These are phyloP conservation scores for Camellia oleifera DNA, from an alignment of 179 eudicot genomes.

Conservation along the genomic window DNA sequence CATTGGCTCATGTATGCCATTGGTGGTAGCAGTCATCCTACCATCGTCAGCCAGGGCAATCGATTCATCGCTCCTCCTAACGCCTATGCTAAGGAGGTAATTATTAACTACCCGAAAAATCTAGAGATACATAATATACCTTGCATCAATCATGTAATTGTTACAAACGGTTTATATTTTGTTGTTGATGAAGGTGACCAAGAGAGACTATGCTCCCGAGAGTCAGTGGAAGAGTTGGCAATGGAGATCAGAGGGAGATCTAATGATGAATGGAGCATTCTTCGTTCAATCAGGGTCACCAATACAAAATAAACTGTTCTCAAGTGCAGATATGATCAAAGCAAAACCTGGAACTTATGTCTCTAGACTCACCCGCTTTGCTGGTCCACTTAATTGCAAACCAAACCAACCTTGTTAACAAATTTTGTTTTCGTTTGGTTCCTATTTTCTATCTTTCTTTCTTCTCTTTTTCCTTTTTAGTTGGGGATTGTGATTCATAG, in stretches of 20 bases:
- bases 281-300: slow-evolving; percentile 51
- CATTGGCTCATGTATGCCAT: slow-evolving; percentile 70
- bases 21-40: slow-evolving; percentile 66
- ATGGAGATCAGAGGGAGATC: slow-evolving; percentile 67
- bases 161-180: not conserved
- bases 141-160: not conserved
- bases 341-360: slow-evolving; percentile 42
- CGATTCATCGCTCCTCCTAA: slow-evolving; percentile 54
- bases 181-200: slow-evolving; percentile 39
- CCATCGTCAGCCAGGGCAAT: slow-evolving; percentile 76
- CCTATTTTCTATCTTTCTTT: not conserved
- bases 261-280: slow-evolving; percentile 56
- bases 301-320: not conserved
- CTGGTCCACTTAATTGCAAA: slow-evolving; percentile 62
- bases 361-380: slow-evolving; percentile 34
- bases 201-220: slow-evolving; percentile 39
- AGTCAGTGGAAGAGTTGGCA: slow-evolving; percentile 51
- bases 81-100: slow-evolving; percentile 43
- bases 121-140: not conserved
- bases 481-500: not conserved
- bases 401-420: slow-evolving; percentile 37
- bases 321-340: slow-evolving; percentile 17
- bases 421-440: not conserved
- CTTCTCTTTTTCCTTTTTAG: not conserved
- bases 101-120: not conserved